Percentiles rank a stretch among this genome's conserved stretches.
phyloP scores from a whole-genome alignment of 768 basidiomycete genomes.

The Fomitopsis pulvina region DNA sequence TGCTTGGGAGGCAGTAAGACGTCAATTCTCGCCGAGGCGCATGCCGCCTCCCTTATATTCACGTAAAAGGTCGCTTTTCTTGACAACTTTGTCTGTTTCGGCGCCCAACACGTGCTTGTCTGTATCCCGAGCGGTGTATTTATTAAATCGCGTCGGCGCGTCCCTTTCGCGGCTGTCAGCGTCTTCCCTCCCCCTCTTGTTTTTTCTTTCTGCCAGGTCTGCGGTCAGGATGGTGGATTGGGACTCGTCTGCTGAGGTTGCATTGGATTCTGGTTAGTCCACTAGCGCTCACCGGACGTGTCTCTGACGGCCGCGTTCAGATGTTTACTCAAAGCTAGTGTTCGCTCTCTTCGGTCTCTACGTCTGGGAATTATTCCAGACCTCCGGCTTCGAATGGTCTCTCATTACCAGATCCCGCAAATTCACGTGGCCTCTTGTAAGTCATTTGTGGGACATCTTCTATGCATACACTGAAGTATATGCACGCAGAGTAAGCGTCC shows the following conservation, averaged over 20 bases:
- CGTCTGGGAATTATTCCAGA: constrained; percentile 60
- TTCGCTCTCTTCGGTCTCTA: constrained; percentile 62
- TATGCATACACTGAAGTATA: not conserved
- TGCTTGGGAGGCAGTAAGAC: not conserved
- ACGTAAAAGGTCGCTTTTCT: not conserved
- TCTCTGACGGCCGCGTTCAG: constrained; percentile 25
- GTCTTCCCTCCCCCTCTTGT: not conserved
- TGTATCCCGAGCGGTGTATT: not conserved
- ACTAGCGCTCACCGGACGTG: not conserved
- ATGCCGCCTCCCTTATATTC: not conserved
- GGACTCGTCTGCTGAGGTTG: constrained; percentile 37
- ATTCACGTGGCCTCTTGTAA: constrained; percentile 65
- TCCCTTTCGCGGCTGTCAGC: not conserved
- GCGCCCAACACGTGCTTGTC: constrained; percentile 1
- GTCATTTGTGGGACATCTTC: constrained; percentile 18
- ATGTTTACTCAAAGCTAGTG: constrained; percentile 50
- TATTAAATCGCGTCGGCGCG: not conserved
- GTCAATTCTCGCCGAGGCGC: not conserved
- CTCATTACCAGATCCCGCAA: constrained; percentile 48
- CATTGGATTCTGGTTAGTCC: constrained; percentile 8
- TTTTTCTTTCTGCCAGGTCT: constrained; percentile 1
- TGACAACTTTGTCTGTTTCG: not conserved
- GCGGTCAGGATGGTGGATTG: constrained; percentile 40
- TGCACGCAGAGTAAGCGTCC: not conserved
- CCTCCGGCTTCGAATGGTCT: constrained; percentile 64